Evolutionary conservation across 2,329 filamentous ascomycete species (phyloP).

Genomic region (Aphanocladium album): DNA sequence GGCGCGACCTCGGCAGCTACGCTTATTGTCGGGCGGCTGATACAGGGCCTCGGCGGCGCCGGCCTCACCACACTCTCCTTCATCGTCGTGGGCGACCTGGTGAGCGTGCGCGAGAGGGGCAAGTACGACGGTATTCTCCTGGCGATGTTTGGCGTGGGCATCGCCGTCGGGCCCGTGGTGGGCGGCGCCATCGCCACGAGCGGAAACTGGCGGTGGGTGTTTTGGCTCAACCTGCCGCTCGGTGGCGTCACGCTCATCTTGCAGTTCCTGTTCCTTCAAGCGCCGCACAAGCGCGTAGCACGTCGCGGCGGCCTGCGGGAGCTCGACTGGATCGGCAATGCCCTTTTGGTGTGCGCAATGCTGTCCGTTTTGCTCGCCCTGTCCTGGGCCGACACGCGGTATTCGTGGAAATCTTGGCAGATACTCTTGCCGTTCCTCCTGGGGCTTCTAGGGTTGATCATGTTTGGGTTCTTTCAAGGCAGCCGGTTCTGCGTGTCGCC

Average conservation of each 20-base stretch:
- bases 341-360: slow-evolving; percentile 31
- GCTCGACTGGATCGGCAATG: slow-evolving; percentile 36
- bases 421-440: slow-evolving; percentile 30
- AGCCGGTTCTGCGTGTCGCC: slow-evolving; percentile 20
- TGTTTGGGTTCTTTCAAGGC: slow-evolving; percentile 30
- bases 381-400: slow-evolving; percentile 13
- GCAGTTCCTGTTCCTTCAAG: slow-evolving; percentile 20
- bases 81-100: slow-evolving; percentile 33
- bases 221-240: slow-evolving; percentile 35
- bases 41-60: slow-evolving; percentile 35
- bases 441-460: slow-evolving; percentile 28
- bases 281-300: slow-evolving; percentile 16
- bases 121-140: slow-evolving; percentile 30
- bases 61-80: slow-evolving; percentile 24
- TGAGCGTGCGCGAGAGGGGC: slow-evolving; percentile 39
- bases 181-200: slow-evolving; percentile 18
- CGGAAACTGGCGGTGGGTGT: slow-evolving; percentile 35
- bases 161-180: slow-evolving; percentile 24
- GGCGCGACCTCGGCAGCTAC: slow-evolving; percentile 30
- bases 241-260: slow-evolving; percentile 18
- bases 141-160: slow-evolving; percentile 26
- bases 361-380: slow-evolving; percentile 19
- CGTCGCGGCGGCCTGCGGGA: slow-evolving; percentile 8
- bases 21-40: slow-evolving; percentile 32
- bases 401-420: slow-evolving; percentile 8